These are phyloP conservation scores for Cryptosporidium bovis DNA, from an alignment of 169 alveolate species.

Conservation along the genomic window DNA sequence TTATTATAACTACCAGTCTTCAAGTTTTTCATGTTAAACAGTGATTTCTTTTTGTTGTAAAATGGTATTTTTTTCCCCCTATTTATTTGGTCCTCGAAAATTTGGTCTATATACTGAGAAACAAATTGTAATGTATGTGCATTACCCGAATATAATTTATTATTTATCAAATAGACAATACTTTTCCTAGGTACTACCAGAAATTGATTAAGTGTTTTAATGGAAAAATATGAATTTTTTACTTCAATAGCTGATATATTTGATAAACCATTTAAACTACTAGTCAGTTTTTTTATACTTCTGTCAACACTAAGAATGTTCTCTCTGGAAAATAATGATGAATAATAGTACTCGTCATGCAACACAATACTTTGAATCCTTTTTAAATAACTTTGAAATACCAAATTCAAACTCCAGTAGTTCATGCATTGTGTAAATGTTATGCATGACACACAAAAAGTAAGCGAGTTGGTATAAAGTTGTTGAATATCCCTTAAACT, in stretches of 20 bases:
- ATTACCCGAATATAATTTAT: slow-evolving; percentile 20
- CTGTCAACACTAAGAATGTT: background rate
- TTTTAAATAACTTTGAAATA: slow-evolving; percentile 34
- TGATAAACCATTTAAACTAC: slow-evolving; percentile 17
- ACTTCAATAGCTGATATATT: slow-evolving; percentile 22
- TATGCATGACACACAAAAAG: slow-evolving; percentile 51
- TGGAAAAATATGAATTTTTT: slow-evolving; percentile 5
- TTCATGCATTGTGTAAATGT: slow-evolving; percentile 41
- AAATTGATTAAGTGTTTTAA: slow-evolving; percentile 46
- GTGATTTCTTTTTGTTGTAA: slow-evolving; percentile 1
- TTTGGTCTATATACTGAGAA: background rate
- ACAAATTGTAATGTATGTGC: background rate
- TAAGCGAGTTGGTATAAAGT: slow-evolving; percentile 3
- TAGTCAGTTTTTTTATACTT: slow-evolving; percentile 11
- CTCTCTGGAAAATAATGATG: slow-evolving; percentile 9
- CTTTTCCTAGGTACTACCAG: slow-evolving; percentile 17
- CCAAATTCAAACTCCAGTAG: slow-evolving; percentile 22
- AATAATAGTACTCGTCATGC: slow-evolving; percentile 5
- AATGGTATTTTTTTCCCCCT: slow-evolving; percentile 15
- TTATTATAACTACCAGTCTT: background rate
- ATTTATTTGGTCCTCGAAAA: background rate
- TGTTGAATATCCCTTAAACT: slow-evolving; percentile 36
- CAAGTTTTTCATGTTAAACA: background rate
- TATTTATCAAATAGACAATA: slow-evolving; percentile 4
- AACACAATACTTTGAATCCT: slow-evolving; percentile 16